Base-by-base conservation (phyloP, 2,329 filamentous ascomycete species). In the Leptosphaerulina australis region DNA sequence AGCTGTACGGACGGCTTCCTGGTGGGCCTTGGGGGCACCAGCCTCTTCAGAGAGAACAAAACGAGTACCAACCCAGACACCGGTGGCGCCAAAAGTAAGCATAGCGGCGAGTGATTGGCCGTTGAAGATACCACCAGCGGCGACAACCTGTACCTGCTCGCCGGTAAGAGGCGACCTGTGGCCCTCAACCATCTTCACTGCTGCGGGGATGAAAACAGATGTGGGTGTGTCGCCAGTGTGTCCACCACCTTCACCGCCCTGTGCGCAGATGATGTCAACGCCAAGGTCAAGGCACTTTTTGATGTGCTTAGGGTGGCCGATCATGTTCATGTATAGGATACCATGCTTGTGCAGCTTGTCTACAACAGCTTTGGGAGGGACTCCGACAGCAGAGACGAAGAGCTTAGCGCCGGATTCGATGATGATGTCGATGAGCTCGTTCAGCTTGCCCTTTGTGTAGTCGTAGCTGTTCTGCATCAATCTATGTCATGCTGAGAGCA, bases 291-390 rank as follows among this genome's bases (percentile, higher is more conserved):
- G 83, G 76, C 91, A 95, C 83, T 97, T 99, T 78, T 91, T 84
- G 58, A 96, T 93, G 79, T 99, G 94, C 86, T 99, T 99, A 71
- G 94, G 93, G 83, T 99, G 94, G 62, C 94, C 94, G 73, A 99
- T 92, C 94, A 99, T 99, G 87, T 99, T 99, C 94, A 97, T 97
- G 83, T 95, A 96, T 62, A 96, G 83, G 63, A 99, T 84, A 62
- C 92, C 92, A 68, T 85, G 79, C 70, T 85, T 83, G 83, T 99
- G 94, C 36, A 99, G 86, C 72, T 84, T 88, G 61, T 97, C 91
- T 68, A 99, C 91, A 51, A 97, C 87, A 63, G 83, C 79, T 77
- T 90, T 90, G 62, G 94, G 91, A 33, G 94, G 92, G 20, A 97
- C 88, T 68, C 94, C 94, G 73, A 99, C 91, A 67, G 94, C 94